Base-by-base conservation (phyloP, 805 yeast genomes). In the Osmozyma mogii region DNA sequence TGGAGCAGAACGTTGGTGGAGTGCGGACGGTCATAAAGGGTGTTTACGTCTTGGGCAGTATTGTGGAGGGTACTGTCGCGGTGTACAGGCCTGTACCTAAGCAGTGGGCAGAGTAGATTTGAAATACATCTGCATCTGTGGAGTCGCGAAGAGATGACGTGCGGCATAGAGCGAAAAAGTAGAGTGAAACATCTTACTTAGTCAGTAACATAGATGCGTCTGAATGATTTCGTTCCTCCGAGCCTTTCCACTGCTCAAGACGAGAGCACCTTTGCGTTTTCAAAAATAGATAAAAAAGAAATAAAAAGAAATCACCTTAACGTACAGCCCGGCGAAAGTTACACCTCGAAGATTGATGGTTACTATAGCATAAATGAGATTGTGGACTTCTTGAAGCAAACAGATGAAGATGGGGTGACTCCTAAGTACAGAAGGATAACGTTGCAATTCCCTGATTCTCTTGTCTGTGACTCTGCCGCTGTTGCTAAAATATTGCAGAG, bases 381-480 rank as follows among this genome's bases (percentile, higher is more conserved):
- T 4, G 63, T 65, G 0, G 41, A 42, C 0, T 59, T 56, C 28
- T 53, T 82, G 25, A 29, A 34, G 11, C 41, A 47, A 4, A 11
- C 24, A 4, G 16, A 7, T 15, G 49, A 47, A 17, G 45, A 47
- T 3, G 46, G 47, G 4, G 9, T 6, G 8, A 52, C 47, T 0
- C n/a, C n/a, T n/a, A 50, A 45, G 19, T 78, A 57, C 50, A 55
- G 52, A 25, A 62, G 68, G 15, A 69, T 88, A 2, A 87, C 97
- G 0, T 59, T 92, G 18, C 98, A 92, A 55, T 89, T 92, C 41
- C 97, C 97, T 0, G 98, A 94, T 51, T 36, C 58, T 4, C 57
- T 88, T 21, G 72, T 92, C 1, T 66, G 76, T 23, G 96, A 89
- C 50, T 78, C 96, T 1, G 75, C 89, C 1, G 65, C 76, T 12